These are phyloP conservation scores for Leishmania aethiopica DNA, from an alignment of 208 protist species.

Conservation along the genomic window DNA sequence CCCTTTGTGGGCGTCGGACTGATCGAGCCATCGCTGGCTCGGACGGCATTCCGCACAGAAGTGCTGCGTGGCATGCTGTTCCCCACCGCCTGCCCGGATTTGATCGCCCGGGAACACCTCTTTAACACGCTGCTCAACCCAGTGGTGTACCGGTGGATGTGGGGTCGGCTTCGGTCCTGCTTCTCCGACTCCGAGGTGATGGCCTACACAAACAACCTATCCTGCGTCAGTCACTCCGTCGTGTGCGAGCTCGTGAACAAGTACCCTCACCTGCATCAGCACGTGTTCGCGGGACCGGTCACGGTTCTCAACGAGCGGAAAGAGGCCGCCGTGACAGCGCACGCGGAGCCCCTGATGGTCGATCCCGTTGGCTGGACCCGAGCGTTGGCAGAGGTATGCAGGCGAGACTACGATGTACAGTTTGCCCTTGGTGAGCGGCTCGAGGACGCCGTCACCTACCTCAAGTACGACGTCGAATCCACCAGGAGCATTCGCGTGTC, in stretches of 20 bases:
- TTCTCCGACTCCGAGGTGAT: constrained; percentile 61
- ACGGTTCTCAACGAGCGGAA: constrained; percentile 27
- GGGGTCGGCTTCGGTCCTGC: constrained; percentile 44
- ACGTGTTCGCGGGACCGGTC: constrained; percentile 39
- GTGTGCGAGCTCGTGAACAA: constrained; percentile 52
- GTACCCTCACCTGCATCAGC: constrained; percentile 56
- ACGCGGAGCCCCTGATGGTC: constrained; percentile 60
- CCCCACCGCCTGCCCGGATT: constrained; percentile 41
- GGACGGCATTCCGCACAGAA: constrained; percentile 36
- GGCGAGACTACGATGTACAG: constrained; percentile 50
- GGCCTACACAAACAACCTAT: constrained; percentile 77
- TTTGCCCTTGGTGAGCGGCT: constrained; percentile 65
- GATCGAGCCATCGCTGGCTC: constrained; percentile 58
- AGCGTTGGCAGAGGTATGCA: constrained; percentile 57
- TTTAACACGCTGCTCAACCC: constrained; percentile 67
- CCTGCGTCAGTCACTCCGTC: constrained; percentile 58
- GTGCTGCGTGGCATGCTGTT: constrained; percentile 51
- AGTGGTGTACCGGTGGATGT: constrained; percentile 71
- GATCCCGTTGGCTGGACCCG: constrained; percentile 80
- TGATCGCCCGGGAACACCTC: constrained; percentile 58
- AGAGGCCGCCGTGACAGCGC: constrained; percentile 41
- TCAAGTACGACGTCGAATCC: constrained; percentile 69
- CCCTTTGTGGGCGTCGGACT: constrained; percentile 82
- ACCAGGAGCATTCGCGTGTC: constrained; percentile 63
- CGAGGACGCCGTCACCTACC: constrained; percentile 51